Evolutionary conservation across 2,329 filamentous ascomycete species (phyloP).

Genomic region (Epichloe elymi): DNA sequence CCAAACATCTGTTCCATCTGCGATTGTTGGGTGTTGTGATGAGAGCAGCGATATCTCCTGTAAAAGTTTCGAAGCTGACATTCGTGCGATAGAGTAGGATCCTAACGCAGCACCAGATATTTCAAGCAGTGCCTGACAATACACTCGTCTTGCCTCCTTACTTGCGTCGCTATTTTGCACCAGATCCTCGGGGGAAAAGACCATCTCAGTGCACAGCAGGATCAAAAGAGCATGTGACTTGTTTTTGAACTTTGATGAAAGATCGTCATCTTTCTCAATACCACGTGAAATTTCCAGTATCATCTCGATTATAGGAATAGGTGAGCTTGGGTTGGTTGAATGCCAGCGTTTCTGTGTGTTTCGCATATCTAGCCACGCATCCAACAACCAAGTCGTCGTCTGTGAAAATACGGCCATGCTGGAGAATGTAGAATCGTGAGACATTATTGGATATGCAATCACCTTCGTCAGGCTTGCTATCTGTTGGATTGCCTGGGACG

Average conservation of each 20-base stretch:
- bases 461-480: constrained; percentile 30
- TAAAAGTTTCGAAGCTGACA: constrained; percentile 30
- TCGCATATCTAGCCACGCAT: constrained; percentile 31
- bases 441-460: constrained; percentile 26
- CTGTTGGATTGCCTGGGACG: constrained; percentile 34
- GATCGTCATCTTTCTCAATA: constrained; percentile 8
- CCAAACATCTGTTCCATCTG: constrained; percentile 27
- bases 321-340: constrained; percentile 14
- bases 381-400: constrained; percentile 35
- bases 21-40: constrained; percentile 17
- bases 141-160: constrained; percentile 18
- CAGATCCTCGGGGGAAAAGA: constrained; percentile 20
- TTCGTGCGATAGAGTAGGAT: constrained; percentile 21
- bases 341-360: constrained; percentile 26
- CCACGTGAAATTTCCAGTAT: constrained; percentile 21
- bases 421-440: constrained; percentile 19
- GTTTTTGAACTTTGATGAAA: constrained; percentile 13
- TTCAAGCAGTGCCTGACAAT: constrained; percentile 25
- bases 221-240: constrained; percentile 27
- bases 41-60: constrained; percentile 26
- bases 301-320: constrained; percentile 24
- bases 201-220: constrained; percentile 29
- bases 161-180: constrained; percentile 15
- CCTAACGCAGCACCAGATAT: constrained; percentile 24
- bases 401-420: constrained; percentile 24